Conservation (phyloP, 179 eudicot species). For the Beta lomatogona region DNA sequence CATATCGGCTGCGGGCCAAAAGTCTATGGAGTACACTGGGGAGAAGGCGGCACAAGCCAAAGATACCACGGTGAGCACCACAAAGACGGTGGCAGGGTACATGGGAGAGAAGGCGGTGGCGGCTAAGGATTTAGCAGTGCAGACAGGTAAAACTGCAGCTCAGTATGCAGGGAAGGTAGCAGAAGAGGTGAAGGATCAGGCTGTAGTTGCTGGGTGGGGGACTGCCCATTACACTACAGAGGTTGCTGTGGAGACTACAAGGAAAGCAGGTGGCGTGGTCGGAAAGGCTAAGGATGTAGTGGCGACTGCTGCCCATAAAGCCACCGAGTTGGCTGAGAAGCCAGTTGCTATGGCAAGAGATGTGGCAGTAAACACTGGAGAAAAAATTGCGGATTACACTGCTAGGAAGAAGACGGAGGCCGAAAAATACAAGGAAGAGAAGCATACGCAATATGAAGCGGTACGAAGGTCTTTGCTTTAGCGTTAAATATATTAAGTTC, state of each 20-base stretch:
- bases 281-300: slow-evolving; percentile 50
- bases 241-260: slow-evolving; percentile 57
- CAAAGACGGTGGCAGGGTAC: slow-evolving; percentile 38
- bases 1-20: slow-evolving; percentile 16
- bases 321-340: slow-evolving; percentile 40
- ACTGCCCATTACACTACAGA: slow-evolving; percentile 53
- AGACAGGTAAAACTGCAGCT: slow-evolving; percentile 37
- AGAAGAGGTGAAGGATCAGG: slow-evolving; percentile 55
- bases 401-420: slow-evolving; percentile 69
- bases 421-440: slow-evolving; percentile 47
- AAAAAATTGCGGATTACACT: slow-evolving; percentile 54
- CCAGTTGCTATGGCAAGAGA: slow-evolving; percentile 55
- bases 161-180: slow-evolving; percentile 49
- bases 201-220: slow-evolving; percentile 66
- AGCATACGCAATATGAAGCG: slow-evolving; percentile 27
- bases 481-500: background rate
- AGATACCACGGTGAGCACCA: slow-evolving; percentile 32
- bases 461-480: background rate
- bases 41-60: slow-evolving; percentile 35
- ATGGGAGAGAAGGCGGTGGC: slow-evolving; percentile 42
- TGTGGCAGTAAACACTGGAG: slow-evolving; percentile 48
- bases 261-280: slow-evolving; percentile 45
- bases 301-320: slow-evolving; percentile 37
- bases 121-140: slow-evolving; percentile 37
- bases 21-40: slow-evolving; percentile 26